Percentiles rank a stretch among this genome's conserved stretches.
phyloP scores from a whole-genome alignment of 2,329 filamentous ascomycete genomes.

The Aspergillus sp. region DNA sequence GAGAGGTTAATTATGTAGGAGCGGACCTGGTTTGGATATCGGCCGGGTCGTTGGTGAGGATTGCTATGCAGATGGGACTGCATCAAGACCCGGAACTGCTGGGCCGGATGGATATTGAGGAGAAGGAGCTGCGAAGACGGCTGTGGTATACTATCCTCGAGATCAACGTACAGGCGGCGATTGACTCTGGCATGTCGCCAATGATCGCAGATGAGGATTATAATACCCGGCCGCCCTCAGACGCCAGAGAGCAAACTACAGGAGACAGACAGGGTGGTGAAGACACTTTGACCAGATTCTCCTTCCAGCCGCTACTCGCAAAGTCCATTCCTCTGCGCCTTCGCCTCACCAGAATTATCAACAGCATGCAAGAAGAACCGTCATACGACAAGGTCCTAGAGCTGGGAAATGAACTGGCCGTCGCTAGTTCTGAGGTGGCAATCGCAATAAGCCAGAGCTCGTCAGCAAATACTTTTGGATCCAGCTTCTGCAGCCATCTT shows the following conservation, averaged over 20 bases:
- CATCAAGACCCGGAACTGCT: conserved; percentile 31
- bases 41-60: conserved; percentile 27
- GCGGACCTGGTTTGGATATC: conserved; percentile 37
- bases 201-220: conserved; percentile 32
- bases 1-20: conserved; percentile 20
- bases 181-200: conserved; percentile 32
- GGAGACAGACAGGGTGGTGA: conserved; percentile 10
- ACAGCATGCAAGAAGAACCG: conserved; percentile 21
- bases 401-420: conserved; percentile 16
- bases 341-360: conserved; percentile 16
- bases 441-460: background rate
- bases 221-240: conserved; percentile 27
- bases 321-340: conserved; percentile 17
- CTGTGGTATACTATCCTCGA: conserved; percentile 41
- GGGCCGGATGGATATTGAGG: conserved; percentile 14
- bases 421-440: conserved; percentile 10
- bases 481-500: conserved; percentile 20
- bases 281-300: background rate
- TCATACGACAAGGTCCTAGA: conserved; percentile 22
- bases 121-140: conserved; percentile 29
- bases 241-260: conserved; percentile 13
- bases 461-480: conserved; percentile 9
- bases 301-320: conserved; percentile 12
- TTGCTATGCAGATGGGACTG: conserved; percentile 34
- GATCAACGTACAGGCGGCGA: conserved; percentile 29